Percentiles rank a stretch among this genome's conserved stretches.
Conservation (phyloP, 2,329 filamentous ascomycete species). For the Pseudopithomyces maydicus region DNA sequence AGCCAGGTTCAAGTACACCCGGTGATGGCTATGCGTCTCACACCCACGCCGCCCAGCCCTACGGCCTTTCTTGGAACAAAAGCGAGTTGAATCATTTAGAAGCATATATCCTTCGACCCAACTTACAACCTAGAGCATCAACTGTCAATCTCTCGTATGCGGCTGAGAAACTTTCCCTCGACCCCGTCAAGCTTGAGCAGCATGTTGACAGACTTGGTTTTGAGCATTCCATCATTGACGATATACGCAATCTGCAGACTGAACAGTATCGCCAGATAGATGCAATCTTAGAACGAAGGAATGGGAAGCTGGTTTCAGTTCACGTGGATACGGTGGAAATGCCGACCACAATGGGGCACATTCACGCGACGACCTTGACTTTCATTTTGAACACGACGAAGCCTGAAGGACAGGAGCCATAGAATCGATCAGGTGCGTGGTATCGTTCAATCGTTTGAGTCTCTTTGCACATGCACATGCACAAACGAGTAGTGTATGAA, state of each 20-base stretch:
- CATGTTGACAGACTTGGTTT: constrained; percentile 12
- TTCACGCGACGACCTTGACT: constrained; percentile 15
- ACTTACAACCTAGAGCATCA: constrained; percentile 1
- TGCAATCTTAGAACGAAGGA: constrained; percentile 11
- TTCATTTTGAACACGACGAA: constrained; percentile 15
- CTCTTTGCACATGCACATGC: not conserved
- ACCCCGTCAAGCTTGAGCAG: constrained; percentile 8
- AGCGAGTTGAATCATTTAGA: constrained; percentile 8
- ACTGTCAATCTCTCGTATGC: constrained; percentile 12
- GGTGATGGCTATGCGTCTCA: not conserved
- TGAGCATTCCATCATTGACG: constrained; percentile 22
- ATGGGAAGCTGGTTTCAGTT: constrained; percentile 19
- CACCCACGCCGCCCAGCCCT: not conserved
- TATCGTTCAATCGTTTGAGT: too few species aligned
- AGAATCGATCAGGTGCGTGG: not conserved
- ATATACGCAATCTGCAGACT: constrained; percentile 16
- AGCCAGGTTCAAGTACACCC: too few species aligned
- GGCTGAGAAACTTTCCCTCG: constrained; percentile 18
- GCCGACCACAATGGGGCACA: constrained; percentile 19
- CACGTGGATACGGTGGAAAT: constrained; percentile 13
- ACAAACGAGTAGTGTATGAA: too few species aligned
- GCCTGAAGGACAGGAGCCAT: not conserved
- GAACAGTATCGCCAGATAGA: constrained; percentile 22
- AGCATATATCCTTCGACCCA: constrained; percentile 21
- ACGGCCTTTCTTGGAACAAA: not conserved